These are phyloP conservation scores for Rhizopogon sp. DNA, from an alignment of 768 basidiomycete genomes.

Conservation along the genomic window DNA sequence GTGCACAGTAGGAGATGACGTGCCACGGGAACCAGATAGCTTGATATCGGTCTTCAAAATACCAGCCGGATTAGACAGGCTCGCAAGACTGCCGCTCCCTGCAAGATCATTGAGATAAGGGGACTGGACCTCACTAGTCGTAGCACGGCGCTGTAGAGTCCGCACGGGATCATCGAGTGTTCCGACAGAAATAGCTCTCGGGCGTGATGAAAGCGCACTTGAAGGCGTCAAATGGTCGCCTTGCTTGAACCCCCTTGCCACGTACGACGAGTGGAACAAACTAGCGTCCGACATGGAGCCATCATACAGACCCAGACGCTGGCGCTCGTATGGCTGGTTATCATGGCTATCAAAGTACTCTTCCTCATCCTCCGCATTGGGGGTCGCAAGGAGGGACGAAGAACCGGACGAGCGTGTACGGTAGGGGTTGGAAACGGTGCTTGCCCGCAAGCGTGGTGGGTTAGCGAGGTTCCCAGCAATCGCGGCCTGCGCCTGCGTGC, in stretches of 20 bases:
- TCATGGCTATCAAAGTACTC: conserved; percentile 68
- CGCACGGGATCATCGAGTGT: conserved; percentile 79
- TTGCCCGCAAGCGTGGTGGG: conserved; percentile 79
- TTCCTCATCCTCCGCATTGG: conserved; percentile 65
- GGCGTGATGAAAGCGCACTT: conserved; percentile 43
- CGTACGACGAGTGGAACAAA: conserved; percentile 53
- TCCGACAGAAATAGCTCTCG: conserved; percentile 86
- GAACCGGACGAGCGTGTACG: conserved; percentile 56
- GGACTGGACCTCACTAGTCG: conserved; percentile 49
- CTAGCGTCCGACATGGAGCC: conserved; percentile 43
- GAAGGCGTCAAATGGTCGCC: conserved; percentile 57
- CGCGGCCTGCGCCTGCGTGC: conserved; percentile 85
- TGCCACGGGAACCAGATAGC: conserved; percentile 37
- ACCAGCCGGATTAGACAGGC: conserved; percentile 26
- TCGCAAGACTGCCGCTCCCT: conserved; percentile 23
- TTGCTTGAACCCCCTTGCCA: conserved; percentile 71
- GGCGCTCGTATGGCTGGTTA: conserved; percentile 38
- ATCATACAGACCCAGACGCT: conserved; percentile 62
- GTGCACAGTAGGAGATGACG: conserved; percentile 50
- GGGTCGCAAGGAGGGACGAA: conserved; percentile 59
- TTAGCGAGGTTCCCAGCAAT: conserved; percentile 80
- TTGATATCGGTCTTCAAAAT: conserved; percentile 61
- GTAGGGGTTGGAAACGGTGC: conserved; percentile 92
- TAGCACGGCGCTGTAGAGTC: conserved; percentile 59
- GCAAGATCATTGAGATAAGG: conserved; percentile 56